Base-by-base conservation (phyloP, 257 asterid species). In the Nicotiana otophora region DNA sequence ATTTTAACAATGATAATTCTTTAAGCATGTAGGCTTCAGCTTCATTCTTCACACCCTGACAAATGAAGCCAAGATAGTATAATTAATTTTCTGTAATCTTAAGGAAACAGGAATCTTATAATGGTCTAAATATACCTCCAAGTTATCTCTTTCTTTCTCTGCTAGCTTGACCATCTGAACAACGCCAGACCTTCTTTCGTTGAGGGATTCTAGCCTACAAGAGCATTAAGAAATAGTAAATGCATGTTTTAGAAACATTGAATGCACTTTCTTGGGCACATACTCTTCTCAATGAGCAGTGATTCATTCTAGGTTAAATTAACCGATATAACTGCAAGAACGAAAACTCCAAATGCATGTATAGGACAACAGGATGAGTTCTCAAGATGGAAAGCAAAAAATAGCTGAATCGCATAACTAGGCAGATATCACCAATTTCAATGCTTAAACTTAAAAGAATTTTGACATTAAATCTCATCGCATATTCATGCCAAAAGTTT, bases 141-240 rank as follows among this genome's bases (percentile, higher is more conserved):
- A 86, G 91, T 93, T 91, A 82, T 96, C 97, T 87, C 97, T 91
- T 90, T 96, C 99, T 91, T 96, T 96, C 86, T 96, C 98, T 53
- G 98, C 98, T 83, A 94, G 86, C 94, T 96, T 94, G 42, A 96
- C 98, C 97, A 96, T 91, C 88, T 96, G 99, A 86, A 96, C 98
- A 77, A 94, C 98, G 65, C 99, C 95, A 80, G 98, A 86, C 81
- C 99, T 90, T 84, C 86, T 94, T 78, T 93, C 99, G 86, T 94
- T 94, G 62, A 96, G 97, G 46, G 77, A 89, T 90, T 96, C 99
- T 62, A 96, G 84, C 93, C 99, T 96, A 83, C 30, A 80, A 61
- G 9, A 66, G 53, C 33, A 66, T 64, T 28, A 81, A 48, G 65
- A 46, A 28, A 53, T 42, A 63, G 69, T 51, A 34, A 68, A 66